Evolutionary conservation across 768 basidiomycete species (phyloP).

Genomic region (Aureoboletus auriporus): DNA sequence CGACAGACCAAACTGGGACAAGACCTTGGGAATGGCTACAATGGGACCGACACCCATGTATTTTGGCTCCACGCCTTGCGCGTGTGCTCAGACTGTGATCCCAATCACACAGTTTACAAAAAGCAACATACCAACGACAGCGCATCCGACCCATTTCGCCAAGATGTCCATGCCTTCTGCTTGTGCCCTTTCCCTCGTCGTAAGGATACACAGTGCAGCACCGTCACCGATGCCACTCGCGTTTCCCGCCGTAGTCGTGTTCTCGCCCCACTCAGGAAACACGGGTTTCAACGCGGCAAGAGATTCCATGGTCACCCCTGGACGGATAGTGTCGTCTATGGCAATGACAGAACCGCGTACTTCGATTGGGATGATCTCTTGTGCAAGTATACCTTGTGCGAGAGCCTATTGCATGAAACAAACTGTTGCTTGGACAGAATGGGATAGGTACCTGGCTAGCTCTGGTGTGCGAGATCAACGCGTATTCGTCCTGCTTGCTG

Average conservation of each 20-base stretch:
- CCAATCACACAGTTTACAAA: not conserved
- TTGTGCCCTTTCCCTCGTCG: constrained; percentile 74
- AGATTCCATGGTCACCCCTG: constrained; percentile 74
- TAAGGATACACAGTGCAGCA: constrained; percentile 79
- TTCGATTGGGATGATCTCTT: constrained; percentile 88
- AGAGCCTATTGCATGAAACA: constrained; percentile 46
- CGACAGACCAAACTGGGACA: constrained; percentile 54
- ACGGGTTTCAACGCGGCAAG: constrained; percentile 80
- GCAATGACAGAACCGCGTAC: constrained; percentile 63
- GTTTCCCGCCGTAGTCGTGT: constrained; percentile 77
- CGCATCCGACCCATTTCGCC: constrained; percentile 76
- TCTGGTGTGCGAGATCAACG: constrained; percentile 80
- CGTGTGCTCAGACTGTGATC: constrained; percentile 1
- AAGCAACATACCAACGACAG: constrained; percentile 62
- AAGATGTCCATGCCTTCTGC: constrained; percentile 73
- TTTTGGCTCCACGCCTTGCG: constrained; percentile 64
- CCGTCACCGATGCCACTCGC: constrained; percentile 92
- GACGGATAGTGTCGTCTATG: constrained; percentile 84
- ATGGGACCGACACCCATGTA: constrained; percentile 80
- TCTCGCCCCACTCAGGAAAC: constrained; percentile 75
- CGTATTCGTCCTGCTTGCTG: constrained; percentile 84
- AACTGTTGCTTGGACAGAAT: not conserved
- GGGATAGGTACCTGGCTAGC: constrained; percentile 51
- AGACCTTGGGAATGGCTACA: constrained; percentile 64
- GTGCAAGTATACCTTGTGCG: constrained; percentile 66